A percentile compares a stretch with the other conserved stretches of the same genome.
phyloP scores from a whole-genome alignment of 805 yeast genomes.

The Candida mattraensis region DNA sequence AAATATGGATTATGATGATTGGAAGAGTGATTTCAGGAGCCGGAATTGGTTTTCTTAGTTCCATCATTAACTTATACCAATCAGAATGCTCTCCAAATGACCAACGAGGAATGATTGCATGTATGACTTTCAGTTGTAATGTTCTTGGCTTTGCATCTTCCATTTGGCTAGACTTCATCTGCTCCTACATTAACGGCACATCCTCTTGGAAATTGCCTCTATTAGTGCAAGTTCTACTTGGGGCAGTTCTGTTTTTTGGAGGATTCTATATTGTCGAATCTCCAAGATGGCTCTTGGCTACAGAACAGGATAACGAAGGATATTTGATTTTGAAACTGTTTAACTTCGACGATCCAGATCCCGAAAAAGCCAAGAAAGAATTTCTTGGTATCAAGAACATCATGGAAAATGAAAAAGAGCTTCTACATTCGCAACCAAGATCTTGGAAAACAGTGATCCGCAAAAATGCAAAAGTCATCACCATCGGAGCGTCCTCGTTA shows the following conservation, averaged over 20 bases:
- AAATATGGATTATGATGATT: conserved; percentile 54
- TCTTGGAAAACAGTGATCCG: conserved; percentile 24
- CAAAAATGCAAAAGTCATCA: conserved; percentile 47
- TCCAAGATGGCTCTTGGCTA: conserved; percentile 83
- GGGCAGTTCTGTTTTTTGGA: conserved; percentile 63
- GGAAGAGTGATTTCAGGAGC: conserved; percentile 80
- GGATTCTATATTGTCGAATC: conserved; percentile 80
- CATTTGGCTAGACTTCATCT: conserved; percentile 84
- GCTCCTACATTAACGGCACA: conserved; percentile 61
- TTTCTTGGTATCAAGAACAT: conserved; percentile 45
- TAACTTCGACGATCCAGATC: conserved; percentile 29
- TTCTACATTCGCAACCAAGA: conserved; percentile 25
- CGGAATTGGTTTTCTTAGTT: conserved; percentile 84
- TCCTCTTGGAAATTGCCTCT: conserved; percentile 80
- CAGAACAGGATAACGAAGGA: conserved; percentile 62
- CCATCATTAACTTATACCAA: conserved; percentile 86
- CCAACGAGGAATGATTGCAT: conserved; percentile 80
- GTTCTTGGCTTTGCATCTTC: conserved; percentile 77
- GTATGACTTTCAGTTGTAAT: conserved; percentile 87
- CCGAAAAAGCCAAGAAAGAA: conserved; percentile 36
- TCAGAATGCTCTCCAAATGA: conserved; percentile 87
- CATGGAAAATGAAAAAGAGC: conserved; percentile 20
- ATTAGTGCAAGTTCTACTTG: conserved; percentile 71
- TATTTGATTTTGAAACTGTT: conserved; percentile 38
- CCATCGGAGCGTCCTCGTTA: conserved; percentile 82